Evolutionary conservation across 768 basidiomycete species (phyloP), one percentile per base, ranked within the genome.

Genomic region (Mycena rebaudengoi): DNA sequence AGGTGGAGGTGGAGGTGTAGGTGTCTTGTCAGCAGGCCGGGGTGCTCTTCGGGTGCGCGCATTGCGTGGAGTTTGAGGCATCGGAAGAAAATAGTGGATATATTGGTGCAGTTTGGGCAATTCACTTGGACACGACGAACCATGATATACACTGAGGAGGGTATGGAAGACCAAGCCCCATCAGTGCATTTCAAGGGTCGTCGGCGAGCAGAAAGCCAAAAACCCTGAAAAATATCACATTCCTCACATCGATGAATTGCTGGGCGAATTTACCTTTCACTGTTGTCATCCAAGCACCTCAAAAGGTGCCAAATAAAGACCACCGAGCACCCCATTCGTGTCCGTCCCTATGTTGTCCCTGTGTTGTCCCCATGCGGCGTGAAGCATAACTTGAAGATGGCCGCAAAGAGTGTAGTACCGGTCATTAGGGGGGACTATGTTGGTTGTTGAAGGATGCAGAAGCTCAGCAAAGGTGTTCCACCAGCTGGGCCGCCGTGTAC

Each of bases 41-140:
- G 57, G 57, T 16, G 57, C 32, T 55, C 53, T 55, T 55, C 53
- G 41, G 18, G 8, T 23, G 53, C 53, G 41, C 28, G n/a, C 10
- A 21, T 21, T n/a, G 32, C 49, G 49, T 18, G 52, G 52, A 41
- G 52, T 41, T 53, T 40, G 35, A 37, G 35, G 35, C 35, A 37
- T 37, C 18, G 35, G 18, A 37, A 37, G n/a, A n/a, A n/a, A n/a
- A 18, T 37, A 18, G 35, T 18, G 35, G 35, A 37, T 37, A 37
- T 37, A n/a, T n/a, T n/a, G n/a, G n/a, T n/a, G 35, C 35, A 37
- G 35, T 18, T 37, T 37, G 35, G 35, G 35, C 35, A 37, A 37
- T 37, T 37, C 35, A 37, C 35, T 37, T 18, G 18, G 35, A 18
- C 35, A 37, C n/a, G n/a, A n/a, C 11, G 35, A 18, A 37, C 35